Percentiles rank a stretch among this genome's conserved stretches.
These are phyloP conservation scores for Kodamaea ohmeri DNA, from an alignment of 1,139 yeast species.

Conservation along the genomic window DNA sequence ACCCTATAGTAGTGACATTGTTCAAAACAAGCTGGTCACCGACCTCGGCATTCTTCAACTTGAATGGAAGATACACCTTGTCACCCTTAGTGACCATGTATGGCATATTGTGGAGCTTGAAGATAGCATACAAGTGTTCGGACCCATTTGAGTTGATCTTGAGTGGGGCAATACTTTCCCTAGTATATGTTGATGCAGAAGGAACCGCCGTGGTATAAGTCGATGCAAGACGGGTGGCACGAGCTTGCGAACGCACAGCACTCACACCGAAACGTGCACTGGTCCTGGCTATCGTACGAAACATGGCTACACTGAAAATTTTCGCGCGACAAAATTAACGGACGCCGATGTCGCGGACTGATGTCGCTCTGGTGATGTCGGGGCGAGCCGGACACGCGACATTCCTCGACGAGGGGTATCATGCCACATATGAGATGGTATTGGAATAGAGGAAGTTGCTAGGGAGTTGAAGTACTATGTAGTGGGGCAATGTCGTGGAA, in stretches of 20 bases:
- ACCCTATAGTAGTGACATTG: constrained; percentile 79
- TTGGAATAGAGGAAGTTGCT: too few relatives aligned
- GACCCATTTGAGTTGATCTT: constrained; percentile 58
- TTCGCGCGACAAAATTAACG: constrained; percentile 2
- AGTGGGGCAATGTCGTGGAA: not conserved
- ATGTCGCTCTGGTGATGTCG: constrained; percentile 1
- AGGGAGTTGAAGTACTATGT: not conserved
- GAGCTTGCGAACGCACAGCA: not conserved
- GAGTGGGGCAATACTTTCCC: constrained; percentile 42
- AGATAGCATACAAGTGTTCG: constrained; percentile 68
- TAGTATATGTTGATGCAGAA: not conserved
- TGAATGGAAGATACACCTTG: constrained; percentile 71
- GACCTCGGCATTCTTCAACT: constrained; percentile 68
- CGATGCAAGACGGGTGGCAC: not conserved
- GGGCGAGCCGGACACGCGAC: not conserved
- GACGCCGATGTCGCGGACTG: not conserved
- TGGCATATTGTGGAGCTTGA: constrained; percentile 79
- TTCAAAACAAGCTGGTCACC: constrained; percentile 76
- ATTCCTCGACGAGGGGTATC: not conserved
- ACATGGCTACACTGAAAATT: constrained; percentile 5
- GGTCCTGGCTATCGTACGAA: constrained; percentile 1
- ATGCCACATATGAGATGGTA: too few relatives aligned
- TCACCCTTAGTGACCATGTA: constrained; percentile 93
- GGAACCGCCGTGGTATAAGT: not conserved
- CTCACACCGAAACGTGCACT: not conserved